Percentiles rank a stretch among this genome's conserved stretches.
These are phyloP conservation scores for Volvariella volvacea DNA, from an alignment of 1,284 basidiomycete species.

Conservation along the genomic window DNA sequence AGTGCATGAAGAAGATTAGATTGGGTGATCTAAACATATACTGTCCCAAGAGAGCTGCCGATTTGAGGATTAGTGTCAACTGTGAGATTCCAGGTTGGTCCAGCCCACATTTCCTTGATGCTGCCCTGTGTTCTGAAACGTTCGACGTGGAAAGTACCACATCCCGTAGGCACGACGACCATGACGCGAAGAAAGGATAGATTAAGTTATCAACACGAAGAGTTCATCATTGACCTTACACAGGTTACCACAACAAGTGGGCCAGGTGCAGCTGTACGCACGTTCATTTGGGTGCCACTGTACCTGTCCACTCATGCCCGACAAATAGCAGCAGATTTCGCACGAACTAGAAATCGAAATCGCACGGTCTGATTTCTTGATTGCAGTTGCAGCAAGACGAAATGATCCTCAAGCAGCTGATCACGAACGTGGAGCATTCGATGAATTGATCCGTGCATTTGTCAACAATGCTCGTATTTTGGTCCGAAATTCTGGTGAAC, in stretches of 20 bases:
- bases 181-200: constrained; percentile 81
- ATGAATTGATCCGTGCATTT: constrained; percentile 76
- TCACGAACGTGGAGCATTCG: constrained; percentile 64
- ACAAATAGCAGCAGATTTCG: constrained; percentile 45
- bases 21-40: constrained; percentile 86
- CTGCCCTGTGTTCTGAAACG: neutral
- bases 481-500: constrained; percentile 50
- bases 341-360: constrained; percentile 75
- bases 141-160: too few relatives aligned
- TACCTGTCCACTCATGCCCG: constrained; percentile 4
- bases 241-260: constrained; percentile 65
- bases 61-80: constrained; percentile 91
- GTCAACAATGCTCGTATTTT: constrained; percentile 76
- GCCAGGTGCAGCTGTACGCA: constrained; percentile 39
- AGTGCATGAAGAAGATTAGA: constrained; percentile 73
- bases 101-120: too few relatives aligned
- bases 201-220: constrained; percentile 88
- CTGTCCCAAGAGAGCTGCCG: constrained; percentile 76
- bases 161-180: constrained; percentile 52
- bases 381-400: constrained; percentile 52
- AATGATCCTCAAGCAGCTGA: constrained; percentile 51
- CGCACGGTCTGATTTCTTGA: constrained; percentile 51
- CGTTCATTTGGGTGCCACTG: constrained; percentile 2
- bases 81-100: constrained; percentile 70
- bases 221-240: constrained; percentile 90